A percentile compares a stretch with the other conserved stretches of the same genome.
Evolutionary conservation across 2,329 filamentous ascomycete genomes (phyloP).

Genomic region (Alternaria gansuensis): DNA sequence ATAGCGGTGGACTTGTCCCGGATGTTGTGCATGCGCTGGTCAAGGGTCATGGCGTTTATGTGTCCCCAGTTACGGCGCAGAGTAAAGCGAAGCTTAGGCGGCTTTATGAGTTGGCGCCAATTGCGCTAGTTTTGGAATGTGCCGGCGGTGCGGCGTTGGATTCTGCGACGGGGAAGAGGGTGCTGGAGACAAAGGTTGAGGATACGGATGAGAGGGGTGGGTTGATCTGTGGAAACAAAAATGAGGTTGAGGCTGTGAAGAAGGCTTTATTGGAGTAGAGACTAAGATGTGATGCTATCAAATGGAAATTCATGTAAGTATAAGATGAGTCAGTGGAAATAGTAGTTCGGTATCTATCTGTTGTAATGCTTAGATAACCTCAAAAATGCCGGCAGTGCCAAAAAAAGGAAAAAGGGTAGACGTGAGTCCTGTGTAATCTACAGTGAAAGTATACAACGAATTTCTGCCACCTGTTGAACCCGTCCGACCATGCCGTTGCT

Average conservation of each 20-base stretch:
- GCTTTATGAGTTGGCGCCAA: conserved; percentile 67
- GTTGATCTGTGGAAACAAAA: conserved; percentile 43
- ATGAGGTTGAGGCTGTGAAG: conserved; percentile 40
- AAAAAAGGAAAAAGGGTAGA: neutral
- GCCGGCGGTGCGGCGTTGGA: conserved; percentile 67
- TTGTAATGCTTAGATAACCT: neutral
- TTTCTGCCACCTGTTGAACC: neutral
- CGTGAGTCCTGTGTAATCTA: neutral
- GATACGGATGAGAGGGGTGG: conserved; percentile 48
- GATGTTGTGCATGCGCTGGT: conserved; percentile 68
- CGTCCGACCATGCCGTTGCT: neutral
- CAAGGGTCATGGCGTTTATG: conserved; percentile 69
- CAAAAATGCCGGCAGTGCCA: neutral
- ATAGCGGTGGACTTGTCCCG: conserved; percentile 68
- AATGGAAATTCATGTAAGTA: too few species aligned
- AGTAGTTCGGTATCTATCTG: neutral
- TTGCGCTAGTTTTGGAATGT: conserved; percentile 69
- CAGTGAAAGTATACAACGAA: neutral
- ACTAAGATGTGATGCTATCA: neutral
- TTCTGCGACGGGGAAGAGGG: conserved; percentile 45
- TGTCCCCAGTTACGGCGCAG: conserved; percentile 63
- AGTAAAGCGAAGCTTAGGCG: conserved; percentile 67
- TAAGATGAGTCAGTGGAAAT: neutral
- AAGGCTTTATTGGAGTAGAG: conserved; percentile 6
- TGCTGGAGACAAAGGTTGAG: conserved; percentile 33